These are phyloP conservation scores for Irineochytrium annulatum DNA, from an alignment of 192 early-diverging fungal species.

Conservation along the genomic window DNA sequence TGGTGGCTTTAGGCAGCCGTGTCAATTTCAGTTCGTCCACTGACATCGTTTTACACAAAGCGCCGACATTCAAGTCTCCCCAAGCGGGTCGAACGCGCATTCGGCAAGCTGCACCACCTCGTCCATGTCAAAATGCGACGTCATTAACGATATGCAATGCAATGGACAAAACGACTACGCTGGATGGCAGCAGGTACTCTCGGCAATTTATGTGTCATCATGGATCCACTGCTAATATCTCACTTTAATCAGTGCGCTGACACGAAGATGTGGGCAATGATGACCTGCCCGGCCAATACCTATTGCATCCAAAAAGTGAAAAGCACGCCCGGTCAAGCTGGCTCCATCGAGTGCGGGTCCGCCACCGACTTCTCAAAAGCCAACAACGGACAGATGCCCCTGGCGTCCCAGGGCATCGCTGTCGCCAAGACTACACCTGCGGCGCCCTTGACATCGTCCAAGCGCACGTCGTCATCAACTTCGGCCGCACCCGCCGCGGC, in stretches of 20 bases:
- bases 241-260: too few relatives aligned
- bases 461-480: background rate
- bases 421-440: background rate
- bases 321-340: background rate
- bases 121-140: background rate
- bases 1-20: background rate
- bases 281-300: background rate
- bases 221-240: too few relatives aligned
- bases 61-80: slow-evolving; percentile 6
- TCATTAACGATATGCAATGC: slow-evolving; percentile 4
- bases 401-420: background rate
- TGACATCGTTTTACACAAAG: background rate
- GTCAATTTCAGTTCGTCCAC: background rate
- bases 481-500: background rate
- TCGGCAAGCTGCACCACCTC: background rate
- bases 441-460: too few relatives aligned
- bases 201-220: too few relatives aligned
- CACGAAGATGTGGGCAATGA: background rate
- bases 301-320: background rate
- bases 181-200: slow-evolving; percentile 6
- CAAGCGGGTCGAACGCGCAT: slow-evolving; percentile 2
- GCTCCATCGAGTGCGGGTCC: slow-evolving; percentile 1
- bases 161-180: background rate
- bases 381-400: background rate
- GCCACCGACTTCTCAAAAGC: background rate